phyloP scores from a whole-genome alignment of 2,329 filamentous ascomycete species.

The Botrytis porri region DNA sequence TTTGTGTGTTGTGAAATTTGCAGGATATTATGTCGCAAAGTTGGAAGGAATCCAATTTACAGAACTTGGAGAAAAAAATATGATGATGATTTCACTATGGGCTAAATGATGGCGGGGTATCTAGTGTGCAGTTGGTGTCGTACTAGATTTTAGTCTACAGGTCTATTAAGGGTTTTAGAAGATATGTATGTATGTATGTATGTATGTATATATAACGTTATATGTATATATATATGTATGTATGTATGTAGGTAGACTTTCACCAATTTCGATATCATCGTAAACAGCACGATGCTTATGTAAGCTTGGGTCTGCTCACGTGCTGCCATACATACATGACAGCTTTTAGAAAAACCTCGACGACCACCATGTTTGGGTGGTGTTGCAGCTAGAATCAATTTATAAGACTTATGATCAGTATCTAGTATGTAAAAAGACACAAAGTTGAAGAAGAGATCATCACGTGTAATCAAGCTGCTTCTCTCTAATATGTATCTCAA shows the following conservation, averaged over 20 bases:
- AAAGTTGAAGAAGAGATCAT: not conserved
- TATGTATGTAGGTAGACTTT: not conserved
- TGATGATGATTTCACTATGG: not conserved
- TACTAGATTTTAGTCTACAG: not conserved
- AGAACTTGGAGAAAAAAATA: not conserved
- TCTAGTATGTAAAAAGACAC: too few species aligned
- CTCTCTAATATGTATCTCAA: not conserved
- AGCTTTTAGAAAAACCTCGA: not conserved
- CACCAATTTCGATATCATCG: not conserved
- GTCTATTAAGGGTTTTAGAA: not conserved
- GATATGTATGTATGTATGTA: too few species aligned
- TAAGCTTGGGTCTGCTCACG: not conserved
- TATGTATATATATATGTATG: too few species aligned
- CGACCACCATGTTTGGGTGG: not conserved
- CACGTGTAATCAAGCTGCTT: not conserved
- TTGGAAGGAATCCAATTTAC: not conserved
- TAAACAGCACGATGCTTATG: too few species aligned
- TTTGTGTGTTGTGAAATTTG: not conserved
- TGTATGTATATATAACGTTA: too few species aligned
- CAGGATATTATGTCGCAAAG: not conserved
- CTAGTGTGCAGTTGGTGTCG: not conserved
- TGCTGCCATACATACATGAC: not conserved
- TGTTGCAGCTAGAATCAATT: not conserved
- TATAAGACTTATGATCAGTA: not conserved
- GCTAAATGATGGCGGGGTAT: not conserved